Evolutionary conservation across 208 protist species (phyloP).

Genomic region (Acanthamoeba lenticulata): DNA sequence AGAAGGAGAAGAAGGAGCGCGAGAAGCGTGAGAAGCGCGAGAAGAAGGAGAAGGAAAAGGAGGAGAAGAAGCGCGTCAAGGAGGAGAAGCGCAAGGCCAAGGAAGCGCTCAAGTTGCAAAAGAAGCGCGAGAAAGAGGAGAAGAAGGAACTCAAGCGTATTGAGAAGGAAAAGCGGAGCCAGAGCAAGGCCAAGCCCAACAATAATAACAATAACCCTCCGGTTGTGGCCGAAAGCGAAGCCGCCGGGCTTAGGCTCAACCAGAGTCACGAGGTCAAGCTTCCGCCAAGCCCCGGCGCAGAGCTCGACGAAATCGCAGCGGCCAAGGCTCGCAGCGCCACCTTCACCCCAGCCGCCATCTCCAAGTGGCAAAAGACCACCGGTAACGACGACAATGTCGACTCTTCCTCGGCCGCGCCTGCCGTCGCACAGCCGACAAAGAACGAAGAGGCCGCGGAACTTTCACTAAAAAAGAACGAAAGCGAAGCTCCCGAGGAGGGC

Average conservation of each 20-base stretch:
- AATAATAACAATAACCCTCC: too few species aligned
- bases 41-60: too few species aligned
- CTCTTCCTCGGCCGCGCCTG: neutral
- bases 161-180: neutral
- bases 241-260: neutral
- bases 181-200: neutral
- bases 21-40: too few species aligned
- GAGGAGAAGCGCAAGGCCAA: neutral
- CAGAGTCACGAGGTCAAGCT: neutral
- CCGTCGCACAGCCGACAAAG: neutral
- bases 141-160: neutral
- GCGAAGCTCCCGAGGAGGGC: neutral
- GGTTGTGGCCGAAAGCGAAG: neutral
- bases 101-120: neutral
- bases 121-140: neutral
- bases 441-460: neutral
- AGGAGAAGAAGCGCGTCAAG: neutral
- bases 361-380: conserved; percentile 3
- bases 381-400: neutral
- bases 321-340: conserved; percentile 23
- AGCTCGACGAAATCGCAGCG: neutral
- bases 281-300: neutral
- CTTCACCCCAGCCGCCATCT: neutral
- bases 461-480: conserved; percentile 11
- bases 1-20: too few species aligned